A percentile compares a stretch with the other conserved stretches of the same genome.
Conservation (phyloP, 2,329 filamentous ascomycete genomes). For the Colletotrichum shisoi region DNA sequence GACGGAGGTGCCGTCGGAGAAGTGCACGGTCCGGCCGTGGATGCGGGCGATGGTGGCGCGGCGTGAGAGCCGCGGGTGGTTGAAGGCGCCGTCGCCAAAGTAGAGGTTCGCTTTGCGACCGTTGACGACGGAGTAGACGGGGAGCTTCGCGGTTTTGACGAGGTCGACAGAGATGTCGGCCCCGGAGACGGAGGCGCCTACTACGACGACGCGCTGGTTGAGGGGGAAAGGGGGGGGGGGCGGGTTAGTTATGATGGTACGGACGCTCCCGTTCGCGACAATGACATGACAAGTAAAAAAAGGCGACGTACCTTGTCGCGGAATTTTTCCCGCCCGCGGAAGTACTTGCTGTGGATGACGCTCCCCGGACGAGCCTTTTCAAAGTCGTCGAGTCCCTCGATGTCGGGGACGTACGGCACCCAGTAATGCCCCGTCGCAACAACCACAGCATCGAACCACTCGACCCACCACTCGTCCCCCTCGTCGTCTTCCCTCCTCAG, state of each 20-base stretch:
- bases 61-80: slow-evolving; percentile 61
- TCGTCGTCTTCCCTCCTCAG: slow-evolving; percentile 53
- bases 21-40: slow-evolving; percentile 59
- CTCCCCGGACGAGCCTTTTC: slow-evolving; percentile 57
- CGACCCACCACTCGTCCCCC: slow-evolving; percentile 68
- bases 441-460: slow-evolving; percentile 68
- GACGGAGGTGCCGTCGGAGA: slow-evolving; percentile 63
- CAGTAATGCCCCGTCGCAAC: slow-evolving; percentile 68
- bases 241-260: background rate
- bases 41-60: slow-evolving; percentile 59
- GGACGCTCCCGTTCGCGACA: too few species aligned
- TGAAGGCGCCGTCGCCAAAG: slow-evolving; percentile 67
- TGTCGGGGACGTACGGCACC: slow-evolving; percentile 63
- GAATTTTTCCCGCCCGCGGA: slow-evolving; percentile 56
- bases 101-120: slow-evolving; percentile 60
- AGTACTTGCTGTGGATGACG: slow-evolving; percentile 65
- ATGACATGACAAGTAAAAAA: too few species aligned
- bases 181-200: slow-evolving; percentile 71
- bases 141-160: slow-evolving; percentile 53
- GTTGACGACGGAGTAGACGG: slow-evolving; percentile 61
- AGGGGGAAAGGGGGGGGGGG: too few species aligned
- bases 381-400: slow-evolving; percentile 59
- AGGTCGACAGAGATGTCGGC: slow-evolving; percentile 68
- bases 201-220: slow-evolving; percentile 63
- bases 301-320: slow-evolving; percentile 52